phyloP scores from a whole-genome alignment of 768 basidiomycete genomes.

The Paxillus involutus region DNA sequence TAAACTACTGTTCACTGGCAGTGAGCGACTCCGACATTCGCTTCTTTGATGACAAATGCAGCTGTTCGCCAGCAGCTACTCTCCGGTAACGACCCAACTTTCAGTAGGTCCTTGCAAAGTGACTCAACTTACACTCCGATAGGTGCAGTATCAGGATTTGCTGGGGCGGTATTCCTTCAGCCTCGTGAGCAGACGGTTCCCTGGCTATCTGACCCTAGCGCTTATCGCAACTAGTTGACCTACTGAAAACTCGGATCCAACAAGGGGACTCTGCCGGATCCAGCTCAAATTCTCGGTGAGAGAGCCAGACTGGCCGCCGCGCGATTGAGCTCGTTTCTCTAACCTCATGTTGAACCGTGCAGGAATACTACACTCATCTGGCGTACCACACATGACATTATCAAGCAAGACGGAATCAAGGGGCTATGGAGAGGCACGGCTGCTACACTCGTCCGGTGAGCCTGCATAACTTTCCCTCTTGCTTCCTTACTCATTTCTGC shows the following conservation, averaged over 20 bases:
- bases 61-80: slow-evolving; percentile 27
- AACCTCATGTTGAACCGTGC: neutral
- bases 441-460: slow-evolving; percentile 73
- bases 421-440: slow-evolving; percentile 90
- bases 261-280: slow-evolving; percentile 57
- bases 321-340: neutral
- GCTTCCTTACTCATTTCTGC: slow-evolving; percentile 1
- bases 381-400: slow-evolving; percentile 53
- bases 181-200: slow-evolving; percentile 52
- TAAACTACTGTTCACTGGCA: neutral
- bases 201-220: neutral
- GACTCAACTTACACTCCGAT: neutral
- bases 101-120: neutral
- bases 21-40: too few species aligned
- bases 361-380: slow-evolving; percentile 45
- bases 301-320: neutral
- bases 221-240: slow-evolving; percentile 57
- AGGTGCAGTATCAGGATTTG: slow-evolving; percentile 81
- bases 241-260: slow-evolving; percentile 90
- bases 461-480: neutral
- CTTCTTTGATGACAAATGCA: slow-evolving; percentile 23
- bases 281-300: slow-evolving; percentile 36
- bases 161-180: slow-evolving; percentile 72
- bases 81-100: slow-evolving; percentile 18
- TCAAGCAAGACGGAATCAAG: slow-evolving; percentile 57